Conservation (phyloP, 2,329 filamentous ascomycete species). For the Fusarium sp. region DNA sequence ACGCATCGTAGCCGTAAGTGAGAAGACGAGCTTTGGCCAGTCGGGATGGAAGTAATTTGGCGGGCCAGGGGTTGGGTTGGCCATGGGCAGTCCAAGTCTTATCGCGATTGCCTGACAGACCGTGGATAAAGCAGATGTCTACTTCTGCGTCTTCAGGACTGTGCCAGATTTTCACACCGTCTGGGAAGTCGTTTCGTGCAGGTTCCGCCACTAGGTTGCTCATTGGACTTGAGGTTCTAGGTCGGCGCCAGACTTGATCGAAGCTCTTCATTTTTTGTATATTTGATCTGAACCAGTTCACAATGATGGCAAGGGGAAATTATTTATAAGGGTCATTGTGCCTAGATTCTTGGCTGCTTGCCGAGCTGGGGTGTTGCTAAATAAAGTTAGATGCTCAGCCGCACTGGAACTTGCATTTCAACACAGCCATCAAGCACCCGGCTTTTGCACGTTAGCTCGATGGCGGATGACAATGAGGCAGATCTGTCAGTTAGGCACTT, state of each 20-base stretch:
- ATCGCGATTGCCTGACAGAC: conserved; percentile 54
- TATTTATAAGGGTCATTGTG: too few species aligned
- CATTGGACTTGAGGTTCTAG: too few species aligned
- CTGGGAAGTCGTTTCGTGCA: conserved; percentile 7
- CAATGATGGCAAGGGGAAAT: too few species aligned
- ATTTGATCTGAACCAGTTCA: too few species aligned
- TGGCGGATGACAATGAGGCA: too few species aligned
- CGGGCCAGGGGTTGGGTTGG: conserved; percentile 49
- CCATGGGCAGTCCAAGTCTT: conserved; percentile 53
- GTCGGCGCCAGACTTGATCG: too few species aligned
- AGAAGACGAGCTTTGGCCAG: conserved; percentile 51
- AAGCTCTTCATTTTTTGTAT: too few species aligned
- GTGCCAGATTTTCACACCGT: conserved; percentile 22
- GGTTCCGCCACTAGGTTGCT: too few species aligned
- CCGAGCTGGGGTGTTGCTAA: neutral
- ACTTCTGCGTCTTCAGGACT: conserved; percentile 15
- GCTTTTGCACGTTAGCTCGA: too few species aligned
- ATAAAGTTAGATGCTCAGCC: neutral
- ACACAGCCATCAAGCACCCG: neutral
- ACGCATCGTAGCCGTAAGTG: conserved; percentile 55
- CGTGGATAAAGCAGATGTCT: conserved; percentile 55
- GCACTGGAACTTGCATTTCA: neutral
- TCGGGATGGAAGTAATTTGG: conserved; percentile 47
- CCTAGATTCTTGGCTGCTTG: neutral
- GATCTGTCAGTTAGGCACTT: too few species aligned